A percentile compares a stretch with the other conserved stretches of the same genome.
phyloP scores from a whole-genome alignment of 306 rosid species.

The Geum urbanum region DNA sequence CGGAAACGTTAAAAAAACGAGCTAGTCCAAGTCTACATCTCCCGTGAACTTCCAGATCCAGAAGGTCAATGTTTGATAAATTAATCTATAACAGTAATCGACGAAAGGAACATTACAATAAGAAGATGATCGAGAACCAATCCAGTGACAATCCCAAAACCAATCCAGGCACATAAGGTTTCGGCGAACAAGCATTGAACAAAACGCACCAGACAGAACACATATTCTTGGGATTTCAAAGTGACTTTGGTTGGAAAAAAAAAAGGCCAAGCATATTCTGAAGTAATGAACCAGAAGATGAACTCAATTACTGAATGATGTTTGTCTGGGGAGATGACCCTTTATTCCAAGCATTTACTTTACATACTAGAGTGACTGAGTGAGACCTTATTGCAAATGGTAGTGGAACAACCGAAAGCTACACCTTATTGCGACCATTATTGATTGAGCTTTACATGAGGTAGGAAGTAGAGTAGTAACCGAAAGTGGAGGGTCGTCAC shows the following conservation, averaged over 20 bases:
- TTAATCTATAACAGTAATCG: too few species aligned
- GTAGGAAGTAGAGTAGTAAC: background rate
- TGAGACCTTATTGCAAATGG: background rate
- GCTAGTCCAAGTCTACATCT: too few species aligned
- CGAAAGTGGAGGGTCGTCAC: slow-evolving; percentile 5
- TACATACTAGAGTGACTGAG: background rate
- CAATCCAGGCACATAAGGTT: too few species aligned
- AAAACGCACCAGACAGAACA: too few species aligned
- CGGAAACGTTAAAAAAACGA: too few species aligned
- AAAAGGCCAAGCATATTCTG: background rate
- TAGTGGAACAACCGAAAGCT: slow-evolving; percentile 7
- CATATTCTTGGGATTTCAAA: too few species aligned
- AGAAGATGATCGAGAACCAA: too few species aligned
- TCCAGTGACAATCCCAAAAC: too few species aligned
- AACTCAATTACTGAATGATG: background rate
- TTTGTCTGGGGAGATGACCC: background rate
- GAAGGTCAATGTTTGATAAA: too few species aligned
- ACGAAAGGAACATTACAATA: too few species aligned
- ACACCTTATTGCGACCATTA: slow-evolving; percentile 12
- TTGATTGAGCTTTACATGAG: slow-evolving; percentile 11
- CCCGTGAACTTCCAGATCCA: too few species aligned
- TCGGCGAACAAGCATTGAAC: too few species aligned
- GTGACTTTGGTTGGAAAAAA: background rate
- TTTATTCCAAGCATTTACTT: background rate
- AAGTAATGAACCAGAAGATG: background rate